Conservation (phyloP, 805 yeast species). For the Schwanniomyces yamadae region DNA sequence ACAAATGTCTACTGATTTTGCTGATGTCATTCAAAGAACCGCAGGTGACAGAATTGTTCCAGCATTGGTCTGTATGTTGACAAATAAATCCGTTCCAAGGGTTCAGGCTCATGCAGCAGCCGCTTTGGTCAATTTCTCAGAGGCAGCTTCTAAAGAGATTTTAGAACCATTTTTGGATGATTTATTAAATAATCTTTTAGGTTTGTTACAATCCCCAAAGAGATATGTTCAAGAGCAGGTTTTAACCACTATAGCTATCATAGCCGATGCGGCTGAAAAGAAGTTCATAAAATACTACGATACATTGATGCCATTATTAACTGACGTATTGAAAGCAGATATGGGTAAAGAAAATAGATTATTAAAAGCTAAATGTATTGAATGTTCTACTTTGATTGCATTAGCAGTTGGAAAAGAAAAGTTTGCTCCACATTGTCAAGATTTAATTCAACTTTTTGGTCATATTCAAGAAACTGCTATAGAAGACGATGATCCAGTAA, state of each 20-base stretch:
- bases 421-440: slow-evolving; percentile 71
- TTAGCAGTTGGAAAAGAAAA: slow-evolving; percentile 92
- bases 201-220: slow-evolving; percentile 78
- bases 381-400: slow-evolving; percentile 92
- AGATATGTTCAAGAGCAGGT: slow-evolving; percentile 97
- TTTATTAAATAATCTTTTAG: slow-evolving; percentile 69
- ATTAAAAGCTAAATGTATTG: slow-evolving; percentile 90
- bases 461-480: slow-evolving; percentile 60
- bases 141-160: slow-evolving; percentile 82
- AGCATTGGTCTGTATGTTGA: slow-evolving; percentile 79
- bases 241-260: slow-evolving; percentile 91
- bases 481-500: slow-evolving; percentile 84
- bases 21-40: slow-evolving; percentile 80
- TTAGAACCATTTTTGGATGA: slow-evolving; percentile 92
- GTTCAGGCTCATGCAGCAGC: slow-evolving; percentile 99
- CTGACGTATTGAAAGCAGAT: slow-evolving; percentile 76
- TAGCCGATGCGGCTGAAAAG: slow-evolving; percentile 93
- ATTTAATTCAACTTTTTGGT: slow-evolving; percentile 69
- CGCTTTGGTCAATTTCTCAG: slow-evolving; percentile 92
- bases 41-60: slow-evolving; percentile 81
- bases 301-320: slow-evolving; percentile 85
- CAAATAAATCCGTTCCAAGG: slow-evolving; percentile 72
- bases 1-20: slow-evolving; percentile 95
- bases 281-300: slow-evolving; percentile 90
- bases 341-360: slow-evolving; percentile 75